A percentile compares a stretch with the other conserved stretches of the same genome.
Conservation (phyloP, 164 flowering plant genomes). For the Hamamelis virginiana region DNA sequence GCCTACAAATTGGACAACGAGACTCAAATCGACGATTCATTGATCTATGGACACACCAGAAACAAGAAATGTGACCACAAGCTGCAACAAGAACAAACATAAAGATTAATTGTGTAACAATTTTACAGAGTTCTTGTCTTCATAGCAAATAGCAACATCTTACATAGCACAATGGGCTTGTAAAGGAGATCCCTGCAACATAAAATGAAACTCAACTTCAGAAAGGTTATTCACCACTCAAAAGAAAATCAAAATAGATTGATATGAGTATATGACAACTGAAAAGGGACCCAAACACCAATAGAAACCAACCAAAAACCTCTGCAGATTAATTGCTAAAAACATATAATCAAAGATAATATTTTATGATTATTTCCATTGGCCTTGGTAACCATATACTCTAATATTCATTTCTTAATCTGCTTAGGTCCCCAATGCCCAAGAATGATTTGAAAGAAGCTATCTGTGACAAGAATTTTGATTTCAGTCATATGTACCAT, state of each 20-base stretch:
- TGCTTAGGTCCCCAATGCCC: no score
- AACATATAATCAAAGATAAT: no score
- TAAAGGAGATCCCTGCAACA: constrained; percentile 76
- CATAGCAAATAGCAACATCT: constrained; percentile 11
- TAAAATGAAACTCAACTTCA: constrained; percentile 3
- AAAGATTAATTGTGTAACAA: background rate
- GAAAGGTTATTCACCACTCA: background rate
- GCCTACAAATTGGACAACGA: constrained; percentile 73
- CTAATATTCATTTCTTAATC: no score
- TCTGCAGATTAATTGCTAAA: no score
- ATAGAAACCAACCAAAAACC: background rate
- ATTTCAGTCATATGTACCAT: no score
- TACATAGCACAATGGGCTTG: constrained; percentile 86
- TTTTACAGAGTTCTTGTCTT: background rate
- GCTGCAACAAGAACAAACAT: constrained; percentile 43
- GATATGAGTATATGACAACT: background rate
- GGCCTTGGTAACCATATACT: no score
- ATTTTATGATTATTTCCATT: no score
- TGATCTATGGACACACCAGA: constrained; percentile 78
- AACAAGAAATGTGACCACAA: constrained; percentile 90
- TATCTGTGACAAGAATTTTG: no score
- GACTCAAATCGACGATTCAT: constrained; percentile 53
- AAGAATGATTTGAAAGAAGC: no score
- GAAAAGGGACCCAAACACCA: background rate
- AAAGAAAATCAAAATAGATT: background rate